These are phyloP conservation scores for Lecanicillium sp. DNA, from an alignment of 2,329 filamentous ascomycete species.

Conservation along the genomic window DNA sequence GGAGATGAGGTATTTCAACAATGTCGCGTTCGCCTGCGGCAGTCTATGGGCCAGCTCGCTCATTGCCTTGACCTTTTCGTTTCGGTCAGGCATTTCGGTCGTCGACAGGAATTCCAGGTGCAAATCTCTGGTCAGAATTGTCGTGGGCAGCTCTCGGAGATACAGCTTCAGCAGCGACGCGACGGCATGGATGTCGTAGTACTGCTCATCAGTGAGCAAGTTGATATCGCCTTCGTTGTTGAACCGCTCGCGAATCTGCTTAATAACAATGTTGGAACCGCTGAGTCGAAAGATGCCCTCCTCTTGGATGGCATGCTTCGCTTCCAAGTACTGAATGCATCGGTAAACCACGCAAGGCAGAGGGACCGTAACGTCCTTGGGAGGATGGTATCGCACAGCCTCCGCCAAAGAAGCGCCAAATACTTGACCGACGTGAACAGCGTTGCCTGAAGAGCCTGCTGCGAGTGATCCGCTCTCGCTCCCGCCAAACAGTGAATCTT, in stretches of 20 bases:
- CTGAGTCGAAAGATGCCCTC: conserved; percentile 96
- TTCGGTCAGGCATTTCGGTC: conserved; percentile 67
- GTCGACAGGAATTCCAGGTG: conserved; percentile 83
- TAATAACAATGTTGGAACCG: conserved; percentile 94
- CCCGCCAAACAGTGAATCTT: conserved; percentile 47
- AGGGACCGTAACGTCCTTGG: conserved; percentile 62
- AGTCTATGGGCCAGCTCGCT: conserved; percentile 73
- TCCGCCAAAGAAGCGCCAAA: conserved; percentile 84
- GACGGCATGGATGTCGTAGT: conserved; percentile 93
- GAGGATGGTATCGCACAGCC: conserved; percentile 74
- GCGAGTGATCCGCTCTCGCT: conserved; percentile 35
- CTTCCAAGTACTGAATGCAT: conserved; percentile 85
- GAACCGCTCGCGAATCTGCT: conserved; percentile 83
- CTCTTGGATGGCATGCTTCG: conserved; percentile 72
- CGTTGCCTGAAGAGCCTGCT: conserved; percentile 25
- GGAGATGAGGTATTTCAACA: conserved; percentile 77
- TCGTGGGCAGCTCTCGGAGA: conserved; percentile 82
- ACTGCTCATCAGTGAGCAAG: conserved; percentile 71
- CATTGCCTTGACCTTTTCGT: conserved; percentile 70
- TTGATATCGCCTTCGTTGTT: conserved; percentile 90
- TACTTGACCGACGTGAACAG: conserved; percentile 55
- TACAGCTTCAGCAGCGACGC: conserved; percentile 93
- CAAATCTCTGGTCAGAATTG: conserved; percentile 83
- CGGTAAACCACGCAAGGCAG: conserved; percentile 91
- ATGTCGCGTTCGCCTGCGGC: conserved; percentile 69